Evolutionary conservation across 1,139 yeast species (phyloP), one percentile per base, ranked within the genome.

Genomic region (Yamadazyma mexicana): DNA sequence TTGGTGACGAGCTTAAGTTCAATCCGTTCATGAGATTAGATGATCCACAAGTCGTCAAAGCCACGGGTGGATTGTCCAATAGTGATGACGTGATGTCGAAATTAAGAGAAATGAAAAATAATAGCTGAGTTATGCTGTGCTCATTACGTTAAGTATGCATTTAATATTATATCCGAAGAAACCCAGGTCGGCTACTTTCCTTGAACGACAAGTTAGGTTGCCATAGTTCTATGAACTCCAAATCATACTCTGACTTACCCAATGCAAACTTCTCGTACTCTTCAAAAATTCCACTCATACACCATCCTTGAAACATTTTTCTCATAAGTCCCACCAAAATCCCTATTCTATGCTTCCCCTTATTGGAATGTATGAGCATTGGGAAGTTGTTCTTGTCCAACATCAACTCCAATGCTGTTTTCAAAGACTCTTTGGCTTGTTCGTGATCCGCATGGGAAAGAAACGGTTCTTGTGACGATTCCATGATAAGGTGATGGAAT

Each of bases 261-360:
- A 87, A 83, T 4, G 97, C 95, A 62, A 88, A 92, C 59, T 87
- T 81, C 45, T 86, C 89, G 61, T 92, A 92, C 58, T 92, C 98
- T 58, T 89, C 96, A 60, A 88, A 92, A 4, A 88, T 85, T 1
- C 96, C 95, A 39, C 96, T 84, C 54, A 87, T 71, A 45, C 94
- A 81, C 98, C 98, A 91, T 1, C 95, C 95, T 60, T 89, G 96
- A 31, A 89, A 67, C 43, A 85, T 60, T 56, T 87, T 87, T 37
- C 98, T 67, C 77, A 91, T 82, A 18, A 87, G 73, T 0, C 97
- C 98, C 14, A 89, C 94, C 33, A 89, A 69, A 2, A 92, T 89
- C 0, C 98, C 98, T 1, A 88, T 91, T 35, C 98, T 66, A 58
- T 92, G 98, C 59, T 92, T 91, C 7, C 98, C 98, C 63, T 92